Evolutionary conservation across 2,329 filamentous ascomycete species (phyloP).

Genomic region (Aspergillus unguis): DNA sequence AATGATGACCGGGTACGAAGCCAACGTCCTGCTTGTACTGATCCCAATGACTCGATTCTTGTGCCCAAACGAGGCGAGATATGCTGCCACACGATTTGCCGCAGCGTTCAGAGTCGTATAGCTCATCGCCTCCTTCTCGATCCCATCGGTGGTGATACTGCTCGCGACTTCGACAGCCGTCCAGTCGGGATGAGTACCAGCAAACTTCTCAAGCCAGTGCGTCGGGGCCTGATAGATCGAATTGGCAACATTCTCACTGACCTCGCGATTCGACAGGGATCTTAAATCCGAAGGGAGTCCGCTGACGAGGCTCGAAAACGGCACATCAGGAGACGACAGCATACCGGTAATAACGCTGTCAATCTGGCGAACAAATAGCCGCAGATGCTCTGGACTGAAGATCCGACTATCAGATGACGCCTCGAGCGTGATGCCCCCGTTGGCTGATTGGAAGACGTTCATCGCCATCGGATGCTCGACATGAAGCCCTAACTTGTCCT

Average conservation of each 20-base stretch:
- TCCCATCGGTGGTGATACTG: slow-evolving; percentile 17
- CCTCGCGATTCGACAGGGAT: slow-evolving; percentile 22
- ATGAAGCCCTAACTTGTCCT: slow-evolving; percentile 33
- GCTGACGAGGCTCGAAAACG: slow-evolving; percentile 22
- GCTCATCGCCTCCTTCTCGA: slow-evolving; percentile 25
- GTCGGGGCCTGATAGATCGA: slow-evolving; percentile 24
- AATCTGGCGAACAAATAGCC: slow-evolving; percentile 28
- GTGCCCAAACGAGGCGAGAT: slow-evolving; percentile 20
- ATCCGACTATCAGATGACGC: slow-evolving; percentile 24
- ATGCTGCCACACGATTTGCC: slow-evolving; percentile 26
- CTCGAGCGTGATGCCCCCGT: slow-evolving; percentile 24
- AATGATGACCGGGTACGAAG: slow-evolving; percentile 29
- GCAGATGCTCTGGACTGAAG: slow-evolving; percentile 28
- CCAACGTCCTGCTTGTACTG: slow-evolving; percentile 26
- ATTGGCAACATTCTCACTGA: slow-evolving; percentile 18
- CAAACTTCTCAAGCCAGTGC: slow-evolving; percentile 28
- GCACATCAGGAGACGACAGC: slow-evolving; percentile 25
- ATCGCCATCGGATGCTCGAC: slow-evolving; percentile 44
- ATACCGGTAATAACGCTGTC: slow-evolving; percentile 30
- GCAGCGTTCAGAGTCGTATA: slow-evolving; percentile 23
- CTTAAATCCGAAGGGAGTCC: slow-evolving; percentile 21
- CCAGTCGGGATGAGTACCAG: slow-evolving; percentile 26
- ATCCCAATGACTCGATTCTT: slow-evolving; percentile 28
- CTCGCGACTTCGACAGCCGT: slow-evolving; percentile 29
- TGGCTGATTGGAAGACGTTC: slow-evolving; percentile 31